These are phyloP conservation scores for Candida chilensis DNA, from an alignment of 805 yeast genomes.

Conservation along the genomic window DNA sequence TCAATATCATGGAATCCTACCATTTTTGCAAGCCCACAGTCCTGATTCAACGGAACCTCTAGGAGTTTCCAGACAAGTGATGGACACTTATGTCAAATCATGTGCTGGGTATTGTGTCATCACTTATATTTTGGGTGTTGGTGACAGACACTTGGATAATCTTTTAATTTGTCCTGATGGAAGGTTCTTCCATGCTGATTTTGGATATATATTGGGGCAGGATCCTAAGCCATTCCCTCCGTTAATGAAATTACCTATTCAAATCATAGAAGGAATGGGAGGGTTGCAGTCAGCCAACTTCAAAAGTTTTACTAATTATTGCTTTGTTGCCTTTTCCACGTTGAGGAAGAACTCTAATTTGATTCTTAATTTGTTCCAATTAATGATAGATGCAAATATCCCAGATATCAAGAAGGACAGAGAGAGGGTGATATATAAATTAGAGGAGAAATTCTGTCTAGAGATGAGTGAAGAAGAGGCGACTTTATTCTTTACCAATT, in stretches of 20 bases:
- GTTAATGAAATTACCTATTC: slow-evolving; percentile 93
- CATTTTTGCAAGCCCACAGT: slow-evolving; percentile 58
- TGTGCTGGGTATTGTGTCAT: slow-evolving; percentile 98
- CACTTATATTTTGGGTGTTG: slow-evolving; percentile 90
- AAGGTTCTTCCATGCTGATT: slow-evolving; percentile 96
- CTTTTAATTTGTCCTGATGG: slow-evolving; percentile 66
- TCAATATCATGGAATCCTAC: slow-evolving; percentile 67
- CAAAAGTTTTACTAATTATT: slow-evolving; percentile 79
- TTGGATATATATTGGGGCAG: slow-evolving; percentile 91
- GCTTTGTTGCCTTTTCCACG: slow-evolving; percentile 90
- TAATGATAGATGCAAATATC: slow-evolving; percentile 89
- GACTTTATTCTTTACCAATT: slow-evolving; percentile 83
- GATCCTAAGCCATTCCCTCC: slow-evolving; percentile 99
- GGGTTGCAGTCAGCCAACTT: slow-evolving; percentile 83
- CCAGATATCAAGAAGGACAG: slow-evolving; percentile 83
- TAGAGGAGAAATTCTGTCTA: slow-evolving; percentile 87
- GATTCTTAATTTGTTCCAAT: slow-evolving; percentile 81
- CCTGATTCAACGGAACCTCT: slow-evolving; percentile 38
- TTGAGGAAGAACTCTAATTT: slow-evolving; percentile 83
- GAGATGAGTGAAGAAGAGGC: slow-evolving; percentile 97
- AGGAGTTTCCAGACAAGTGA: slow-evolving; percentile 51
- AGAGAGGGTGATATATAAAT: slow-evolving; percentile 79
- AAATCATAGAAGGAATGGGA: slow-evolving; percentile 96
- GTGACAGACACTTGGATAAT: slow-evolving; percentile 94
- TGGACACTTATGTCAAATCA: slow-evolving; percentile 92